A percentile compares a stretch with the other conserved stretches of the same genome.
These are phyloP conservation scores for Mycena latifolia DNA, from an alignment of 768 basidiomycete species.

Conservation along the genomic window DNA sequence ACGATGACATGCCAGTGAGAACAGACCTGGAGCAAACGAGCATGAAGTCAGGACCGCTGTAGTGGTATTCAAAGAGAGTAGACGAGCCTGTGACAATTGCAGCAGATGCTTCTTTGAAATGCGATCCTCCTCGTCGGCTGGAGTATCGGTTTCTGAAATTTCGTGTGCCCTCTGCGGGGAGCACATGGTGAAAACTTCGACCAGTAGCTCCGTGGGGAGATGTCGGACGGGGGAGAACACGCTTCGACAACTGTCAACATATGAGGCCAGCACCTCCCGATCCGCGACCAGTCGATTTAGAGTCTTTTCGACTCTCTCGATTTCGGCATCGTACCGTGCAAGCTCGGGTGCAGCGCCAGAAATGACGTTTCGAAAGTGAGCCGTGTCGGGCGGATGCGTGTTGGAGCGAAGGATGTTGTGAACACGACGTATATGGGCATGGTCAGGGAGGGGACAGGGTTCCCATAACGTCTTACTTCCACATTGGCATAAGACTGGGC, in stretches of 20 bases:
- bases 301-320: neutral
- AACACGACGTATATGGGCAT: neutral
- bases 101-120: conserved; percentile 6
- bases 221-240: neutral
- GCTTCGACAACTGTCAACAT: neutral
- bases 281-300: neutral
- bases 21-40: conserved; percentile 11
- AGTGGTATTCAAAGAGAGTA: neutral
- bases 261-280: neutral
- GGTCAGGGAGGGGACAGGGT: too few species aligned
- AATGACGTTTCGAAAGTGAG: neutral
- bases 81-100: neutral
- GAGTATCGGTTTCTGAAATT: neutral
- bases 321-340: neutral
- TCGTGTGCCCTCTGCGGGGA: neutral
- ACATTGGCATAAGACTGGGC: too few species aligned
- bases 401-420: neutral
- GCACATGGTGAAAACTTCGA: neutral
- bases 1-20: conserved; percentile 13
- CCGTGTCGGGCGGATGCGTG: neutral
- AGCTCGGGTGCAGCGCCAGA: neutral
- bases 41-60: neutral
- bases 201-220: neutral
- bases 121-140: neutral
- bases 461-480: too few species aligned